These are phyloP conservation scores for Thraustochytrium striatum DNA, from an alignment of 352 stramenopile species.

Conservation along the genomic window DNA sequence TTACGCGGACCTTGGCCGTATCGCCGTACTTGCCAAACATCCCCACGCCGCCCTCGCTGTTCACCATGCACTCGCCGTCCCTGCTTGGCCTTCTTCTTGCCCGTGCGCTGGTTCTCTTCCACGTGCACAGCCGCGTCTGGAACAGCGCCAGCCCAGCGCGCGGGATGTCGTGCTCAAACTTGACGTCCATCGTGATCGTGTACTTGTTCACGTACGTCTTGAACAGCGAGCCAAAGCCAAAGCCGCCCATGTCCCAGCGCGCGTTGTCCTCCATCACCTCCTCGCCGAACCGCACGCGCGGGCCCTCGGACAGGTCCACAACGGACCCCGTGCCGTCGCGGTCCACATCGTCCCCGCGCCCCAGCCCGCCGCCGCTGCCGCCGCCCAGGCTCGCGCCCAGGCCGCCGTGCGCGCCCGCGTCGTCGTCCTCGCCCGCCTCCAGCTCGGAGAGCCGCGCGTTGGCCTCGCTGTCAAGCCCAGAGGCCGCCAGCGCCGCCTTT, in stretches of 20 bases:
- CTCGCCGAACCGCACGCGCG: constrained; percentile 29
- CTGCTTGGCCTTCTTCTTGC: constrained; percentile 50
- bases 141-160: constrained; percentile 44
- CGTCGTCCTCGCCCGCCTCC: constrained; percentile 1
- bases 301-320: background rate
- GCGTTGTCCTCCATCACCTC: background rate
- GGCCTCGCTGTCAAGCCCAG: background rate
- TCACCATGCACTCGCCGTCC: constrained; percentile 52
- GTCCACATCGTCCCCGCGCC: background rate
- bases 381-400: background rate
- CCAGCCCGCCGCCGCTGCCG: background rate
- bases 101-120: constrained; percentile 50
- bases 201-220: constrained; percentile 52
- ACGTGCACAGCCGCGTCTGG: constrained; percentile 51
- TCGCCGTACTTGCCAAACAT: constrained; percentile 51
- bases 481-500: background rate
- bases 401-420: background rate
- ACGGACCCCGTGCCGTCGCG: background rate
- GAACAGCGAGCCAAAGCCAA: constrained; percentile 28
- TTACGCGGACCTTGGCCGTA: constrained; percentile 39
- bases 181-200: constrained; percentile 54
- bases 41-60: constrained; percentile 49
- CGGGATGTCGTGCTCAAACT: constrained; percentile 46
- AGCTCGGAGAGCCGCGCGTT: background rate
- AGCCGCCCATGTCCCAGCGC: background rate